Base-by-base conservation (phyloP, 129 eudicot species). In the Pseudognaphalium luteoalbum region DNA sequence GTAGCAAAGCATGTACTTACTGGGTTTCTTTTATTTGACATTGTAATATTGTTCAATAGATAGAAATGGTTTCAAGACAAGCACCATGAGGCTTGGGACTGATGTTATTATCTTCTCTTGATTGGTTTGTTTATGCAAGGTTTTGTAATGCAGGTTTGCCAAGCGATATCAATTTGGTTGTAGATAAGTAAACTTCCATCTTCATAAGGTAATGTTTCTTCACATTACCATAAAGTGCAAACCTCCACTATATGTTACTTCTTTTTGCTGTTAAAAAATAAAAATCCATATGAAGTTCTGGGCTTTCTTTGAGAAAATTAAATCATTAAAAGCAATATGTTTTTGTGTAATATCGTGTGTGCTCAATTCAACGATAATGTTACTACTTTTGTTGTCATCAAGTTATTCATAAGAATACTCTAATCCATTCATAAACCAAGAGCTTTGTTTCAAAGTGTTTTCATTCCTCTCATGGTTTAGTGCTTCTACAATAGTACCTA, bases 101-200 rank as follows among this genome's bases (percentile, higher is more conserved):
- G n/a, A n/a, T n/a, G n/a, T n/a, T n/a, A n/a, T n/a, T n/a, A n/a
- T n/a, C n/a, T n/a, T n/a, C n/a, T n/a, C n/a, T n/a, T n/a, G n/a
- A 65, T 54, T 71, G 74, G 52, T 28, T 82, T 66, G 47, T 76
- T 76, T 52, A 42, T 76, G 74, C 54, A 90, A 91, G 96, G 96
- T 90, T 82, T 79, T 83, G 83, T 85, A 77, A 78, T 84, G 77
- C 89, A 72, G 87, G 93, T 66, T 78, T 90, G 87, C 96, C 93
- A 32, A 88, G 93, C 39, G 96, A 90, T 78, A 80, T 90, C 63
- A 84, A 76, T 4, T 39, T 90, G 44, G 87, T 82, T 29, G 80
- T 88, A 71, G 90, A 82, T 73, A 81, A 61, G 83, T 82, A 6
- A 80, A 78, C 33, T 87, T 90, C 79, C 93, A 88, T 84, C 96